Base-by-base conservation (phyloP, 176 grass and related monocot species). In the Bonia amplexicaulis region DNA sequence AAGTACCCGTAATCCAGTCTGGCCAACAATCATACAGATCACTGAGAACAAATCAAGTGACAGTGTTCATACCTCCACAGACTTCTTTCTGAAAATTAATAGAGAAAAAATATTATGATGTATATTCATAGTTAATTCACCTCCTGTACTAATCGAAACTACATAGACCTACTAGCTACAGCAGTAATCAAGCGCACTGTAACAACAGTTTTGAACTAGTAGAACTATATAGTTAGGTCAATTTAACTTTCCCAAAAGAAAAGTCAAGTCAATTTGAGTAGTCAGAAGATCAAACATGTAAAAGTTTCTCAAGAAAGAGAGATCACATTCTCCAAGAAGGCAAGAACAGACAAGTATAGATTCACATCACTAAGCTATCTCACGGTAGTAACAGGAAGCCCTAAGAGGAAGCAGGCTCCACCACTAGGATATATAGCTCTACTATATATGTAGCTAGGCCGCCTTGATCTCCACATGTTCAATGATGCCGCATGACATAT, bases 281-380 rank as follows among this genome's bases (percentile, higher is more conserved):
- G 74, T 74, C 89, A 87, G 83, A 80, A 83, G 69, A 75, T 35
- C 66, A 83, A 83, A 51, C 84, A 82, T 90, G 79, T 59, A 58
- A 90, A 74, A 49, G 74, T 67, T 79, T 66, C 59, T 84, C 74
- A 45, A 79, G 89, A 83, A 84, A 87, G 85, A 79, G 52, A 58
- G 19, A 64, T 74, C 89, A 68, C 84, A 53, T 61, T 87, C 74
- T 90, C 85, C 80, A 41, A 90, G 88, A 86, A 83, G 73, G 46
- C 78, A 82, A 84, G 68, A 80, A 87, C 74, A 73, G 80, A 84
- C 60, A 87, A 90, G 85, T 83, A 42, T 68, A 79, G 84, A 48
- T 51, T 78, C 55, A 79, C 58, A 60, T 72, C 57, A 78, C 59
- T 72, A 82, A 82, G 49, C 73, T 58, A 69, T 86, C 48, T 82